Evolutionary conservation across 352 stramenopile genomes (phyloP).

Genomic region (Phytophthora sansomeana): DNA sequence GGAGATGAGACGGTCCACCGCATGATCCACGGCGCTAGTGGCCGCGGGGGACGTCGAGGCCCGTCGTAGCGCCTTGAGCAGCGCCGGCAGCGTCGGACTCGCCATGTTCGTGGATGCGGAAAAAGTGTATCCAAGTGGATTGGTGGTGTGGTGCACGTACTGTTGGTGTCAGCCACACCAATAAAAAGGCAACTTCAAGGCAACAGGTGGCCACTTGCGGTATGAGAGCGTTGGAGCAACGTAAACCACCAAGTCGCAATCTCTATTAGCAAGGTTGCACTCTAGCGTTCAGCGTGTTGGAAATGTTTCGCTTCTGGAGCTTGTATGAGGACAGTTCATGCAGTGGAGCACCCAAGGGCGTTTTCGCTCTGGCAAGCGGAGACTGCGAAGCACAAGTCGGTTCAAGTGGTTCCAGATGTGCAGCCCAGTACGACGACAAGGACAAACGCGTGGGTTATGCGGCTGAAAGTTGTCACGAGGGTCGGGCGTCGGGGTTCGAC

Average conservation of each 20-base stretch:
- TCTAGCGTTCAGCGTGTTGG: background rate
- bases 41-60: conserved; percentile 11
- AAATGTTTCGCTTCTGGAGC: conserved; percentile 12
- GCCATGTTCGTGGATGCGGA: conserved; percentile 3
- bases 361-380: background rate
- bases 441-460: conserved; percentile 3
- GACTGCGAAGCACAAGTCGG: conserved; percentile 2
- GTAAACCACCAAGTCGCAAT: no score
- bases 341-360: background rate
- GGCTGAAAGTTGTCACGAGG: conserved; percentile 15
- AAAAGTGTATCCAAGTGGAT: conserved; percentile 9
- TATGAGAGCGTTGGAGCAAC: background rate
- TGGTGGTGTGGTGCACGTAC: background rate
- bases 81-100: conserved; percentile 2
- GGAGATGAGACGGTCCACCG: conserved; percentile 34
- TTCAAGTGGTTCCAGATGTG: background rate
- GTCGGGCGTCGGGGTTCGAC: conserved; percentile 2
- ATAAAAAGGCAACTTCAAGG: background rate
- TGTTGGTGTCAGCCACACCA: background rate
- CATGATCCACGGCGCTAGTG: conserved; percentile 25
- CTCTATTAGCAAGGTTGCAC: no score
- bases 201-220: background rate
- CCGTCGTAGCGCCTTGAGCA: conserved; percentile 38
- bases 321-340: conserved; percentile 4
- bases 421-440: background rate